Percentiles rank a stretch among this genome's conserved stretches.
Evolutionary conservation across 2,329 filamentous ascomycete genomes (phyloP).

Genomic region (Xylaria sp.): DNA sequence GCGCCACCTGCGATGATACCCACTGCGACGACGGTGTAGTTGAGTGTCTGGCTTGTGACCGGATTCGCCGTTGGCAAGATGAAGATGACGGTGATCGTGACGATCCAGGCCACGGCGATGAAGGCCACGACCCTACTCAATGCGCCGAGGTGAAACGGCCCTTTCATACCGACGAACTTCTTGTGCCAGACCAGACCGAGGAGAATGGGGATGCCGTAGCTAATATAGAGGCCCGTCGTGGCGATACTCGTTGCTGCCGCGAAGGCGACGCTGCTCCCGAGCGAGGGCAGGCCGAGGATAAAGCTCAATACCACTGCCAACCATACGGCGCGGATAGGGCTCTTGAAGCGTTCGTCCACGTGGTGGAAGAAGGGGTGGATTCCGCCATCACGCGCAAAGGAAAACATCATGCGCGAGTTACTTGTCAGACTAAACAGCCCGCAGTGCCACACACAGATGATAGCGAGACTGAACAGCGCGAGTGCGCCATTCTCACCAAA

Average conservation of each 20-base stretch:
- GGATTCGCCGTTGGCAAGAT: conserved; percentile 53
- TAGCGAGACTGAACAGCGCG: conserved; percentile 49
- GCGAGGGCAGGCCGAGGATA: conserved; percentile 49
- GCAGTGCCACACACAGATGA: conserved; percentile 57
- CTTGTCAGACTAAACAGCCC: conserved; percentile 53
- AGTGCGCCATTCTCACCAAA: conserved; percentile 52
- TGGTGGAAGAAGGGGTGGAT: conserved; percentile 51
- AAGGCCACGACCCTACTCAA: conserved; percentile 44
- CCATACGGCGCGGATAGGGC: conserved; percentile 50
- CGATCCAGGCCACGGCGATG: conserved; percentile 47
- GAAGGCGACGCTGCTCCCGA: conserved; percentile 52
- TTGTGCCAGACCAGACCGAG: conserved; percentile 46
- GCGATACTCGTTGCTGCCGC: conserved; percentile 55
- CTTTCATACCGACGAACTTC: conserved; percentile 46
- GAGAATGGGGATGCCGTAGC: conserved; percentile 48
- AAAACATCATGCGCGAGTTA: conserved; percentile 57
- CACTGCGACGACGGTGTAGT: conserved; percentile 55
- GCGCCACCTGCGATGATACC: conserved; percentile 49
- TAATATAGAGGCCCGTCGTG: conserved; percentile 54
- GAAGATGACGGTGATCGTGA: conserved; percentile 52
- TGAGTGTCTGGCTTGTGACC: conserved; percentile 51
- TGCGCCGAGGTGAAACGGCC: conserved; percentile 48
- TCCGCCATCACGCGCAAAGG: conserved; percentile 51
- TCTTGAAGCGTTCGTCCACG: conserved; percentile 45
- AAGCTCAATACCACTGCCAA: conserved; percentile 50